These are phyloP conservation scores for Candida nemodendra DNA, from an alignment of 805 yeast species.

Conservation along the genomic window DNA sequence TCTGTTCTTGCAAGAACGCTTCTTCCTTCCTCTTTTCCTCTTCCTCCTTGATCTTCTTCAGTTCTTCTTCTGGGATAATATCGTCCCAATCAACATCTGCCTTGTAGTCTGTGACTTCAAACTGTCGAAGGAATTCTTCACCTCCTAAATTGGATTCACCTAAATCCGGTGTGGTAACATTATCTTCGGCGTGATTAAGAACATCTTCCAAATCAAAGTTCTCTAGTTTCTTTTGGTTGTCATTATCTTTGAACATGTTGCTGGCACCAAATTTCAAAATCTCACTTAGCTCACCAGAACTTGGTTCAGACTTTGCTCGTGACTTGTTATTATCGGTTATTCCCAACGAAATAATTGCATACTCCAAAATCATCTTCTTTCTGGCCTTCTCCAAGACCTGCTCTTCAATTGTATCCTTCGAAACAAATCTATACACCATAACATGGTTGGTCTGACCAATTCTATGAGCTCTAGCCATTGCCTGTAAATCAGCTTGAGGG, in stretches of 20 bases:
- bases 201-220: conserved; percentile 95
- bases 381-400: conserved; percentile 96
- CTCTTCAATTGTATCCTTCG: conserved; percentile 97
- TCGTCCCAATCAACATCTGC: conserved; percentile 99
- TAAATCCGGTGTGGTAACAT: conserved; percentile 89
- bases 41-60: conserved; percentile 83
- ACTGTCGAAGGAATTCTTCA: conserved; percentile 94
- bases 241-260: conserved; percentile 91
- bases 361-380: conserved; percentile 96
- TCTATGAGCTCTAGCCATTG: conserved; percentile 99
- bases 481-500: conserved; percentile 98
- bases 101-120: conserved; percentile 97
- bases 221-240: conserved; percentile 93
- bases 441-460: conserved; percentile 99
- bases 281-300: conserved; percentile 81
- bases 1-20: conserved; percentile 81
- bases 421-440: conserved; percentile 95
- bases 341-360: conserved; percentile 95
- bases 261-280: conserved; percentile 98
- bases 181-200: conserved; percentile 95
- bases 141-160: conserved; percentile 99
- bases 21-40: conserved; percentile 87
- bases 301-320: conserved; percentile 67
- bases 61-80: conserved; percentile 93
- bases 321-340: conserved; percentile 70